Evolutionary conservation across 345 rosid genomes (phyloP), one percentile per base, ranked within the genome.

Genomic region (Aurinia saxatilis): DNA sequence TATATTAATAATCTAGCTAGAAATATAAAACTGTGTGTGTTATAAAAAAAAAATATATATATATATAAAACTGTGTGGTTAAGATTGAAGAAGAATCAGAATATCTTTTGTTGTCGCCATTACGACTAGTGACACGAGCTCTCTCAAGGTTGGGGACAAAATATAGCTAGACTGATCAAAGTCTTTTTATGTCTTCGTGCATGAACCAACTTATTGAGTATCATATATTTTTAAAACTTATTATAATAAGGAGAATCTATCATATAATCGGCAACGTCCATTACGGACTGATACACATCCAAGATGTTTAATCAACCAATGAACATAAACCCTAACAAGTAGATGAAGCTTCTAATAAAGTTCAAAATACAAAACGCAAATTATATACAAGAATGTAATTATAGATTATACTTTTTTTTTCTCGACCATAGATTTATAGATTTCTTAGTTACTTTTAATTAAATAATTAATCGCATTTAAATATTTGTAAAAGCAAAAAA

Each of bases 321-420:
- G 54, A 51, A 34, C 38, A 60, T 23, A 19, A 34, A 12, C 39
- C 31, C 47, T 52, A 52, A 27, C 23, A 34, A 34, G 34, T 41
- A 68, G 67, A 51, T 29, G 63, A 69, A 61, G 73, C 63, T 61
- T 69, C 50, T 45, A 36, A 60, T 45, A 36, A 68, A 68, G 46
- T 34, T 23, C 8, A 12, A 7, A 39, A 33, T 50, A 49, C 14
- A 4, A 19, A 2, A 35, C 38, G 23, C 16, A 27, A 60, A 37
- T 6, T 27, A 4, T 15, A 16, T 35, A n/a, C n/a, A n/a, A n/a
- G n/a, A n/a, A 11, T 21, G 25, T 21, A 21, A 21, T 21, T 21
- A 21, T 21, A n/a, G n/a, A n/a, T n/a, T n/a, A n/a, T n/a, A n/a
- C n/a, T n/a, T n/a, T n/a, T n/a, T n/a, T n/a, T n/a, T n/a, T n/a